Evolutionary conservation across 495 filamentous ascomycete species (phyloP), one percentile per base, ranked within the genome.

Genomic region (Chaetomium cochliodes): DNA sequence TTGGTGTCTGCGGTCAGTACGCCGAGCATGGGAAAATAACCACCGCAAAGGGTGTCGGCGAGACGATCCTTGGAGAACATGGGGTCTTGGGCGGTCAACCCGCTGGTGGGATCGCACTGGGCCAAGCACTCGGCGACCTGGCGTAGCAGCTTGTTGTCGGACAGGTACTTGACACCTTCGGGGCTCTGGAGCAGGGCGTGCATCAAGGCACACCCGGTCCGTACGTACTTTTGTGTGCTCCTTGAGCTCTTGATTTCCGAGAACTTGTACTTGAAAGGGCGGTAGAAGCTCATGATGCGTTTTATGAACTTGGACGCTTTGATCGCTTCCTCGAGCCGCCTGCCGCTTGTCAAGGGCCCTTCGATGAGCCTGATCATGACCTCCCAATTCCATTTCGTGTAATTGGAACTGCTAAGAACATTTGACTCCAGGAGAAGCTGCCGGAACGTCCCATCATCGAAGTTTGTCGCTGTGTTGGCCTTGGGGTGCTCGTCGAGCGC

Each of bases 201-300:
- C 70, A 98, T 89, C 62, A 98, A 74, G 11, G 92, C 87, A 74
- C 92, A 97, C 3, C 93, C 94, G 20, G 88, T 89, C 67, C 88
- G 86, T 49, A 98, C 90, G 76, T 98, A 98, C 52, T 93, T 92
- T 70, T 98, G 94, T 67, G 96, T 96, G 22, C 88, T 88, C 68
- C 96, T 92, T 12, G 92, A 93, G 74, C 91, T 96, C 67, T 88
- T 84, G 52, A 90, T 81, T 68, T 93, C 88, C 2, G 91, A 89
- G 68, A 97, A 98, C 58, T 92, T 89, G 73, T 92, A 93, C 73
- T 98, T 98, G 81, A 98, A 98, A 7, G 94, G 94, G 20, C 93
- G 85, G 73, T 96, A 96, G 68, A 98, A 98, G 55, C 91, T 93
- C 72, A 97, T 85, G 55, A 98, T 84, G 2, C 96, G 84, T 76